Conservation (phyloP, 108 stramenopile genomes). For the Pinguiococcus pyrenoidosus region DNA sequence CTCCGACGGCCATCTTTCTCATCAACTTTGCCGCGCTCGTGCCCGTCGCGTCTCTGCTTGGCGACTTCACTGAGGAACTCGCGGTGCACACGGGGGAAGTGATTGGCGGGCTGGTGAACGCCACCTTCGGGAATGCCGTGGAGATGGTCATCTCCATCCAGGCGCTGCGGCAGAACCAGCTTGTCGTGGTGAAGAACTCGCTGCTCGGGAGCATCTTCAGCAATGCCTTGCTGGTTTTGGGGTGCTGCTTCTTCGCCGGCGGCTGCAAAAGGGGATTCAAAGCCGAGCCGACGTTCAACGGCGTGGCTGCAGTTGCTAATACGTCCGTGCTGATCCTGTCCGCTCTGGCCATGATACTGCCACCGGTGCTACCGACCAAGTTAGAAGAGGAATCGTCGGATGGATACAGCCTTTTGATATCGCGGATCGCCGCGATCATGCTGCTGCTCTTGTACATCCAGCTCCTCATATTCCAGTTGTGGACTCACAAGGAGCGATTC, state of each 20-base stretch:
- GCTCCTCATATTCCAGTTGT: conserved; percentile 2
- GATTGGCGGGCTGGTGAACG: conserved; percentile 79
- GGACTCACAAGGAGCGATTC: background rate
- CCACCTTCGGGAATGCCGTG: conserved; percentile 83
- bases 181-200: conserved; percentile 71
- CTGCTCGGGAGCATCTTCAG: conserved; percentile 72
- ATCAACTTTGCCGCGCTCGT: too few species aligned
- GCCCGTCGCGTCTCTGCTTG: too few species aligned
- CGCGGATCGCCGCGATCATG: background rate
- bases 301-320: conserved; percentile 51
- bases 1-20: too few species aligned
- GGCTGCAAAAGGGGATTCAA: conserved; percentile 68
- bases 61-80: conserved; percentile 65
- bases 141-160: conserved; percentile 72
- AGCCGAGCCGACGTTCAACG: too few species aligned
- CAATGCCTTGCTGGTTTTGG: conserved; percentile 74
- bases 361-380: background rate
- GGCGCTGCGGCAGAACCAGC: conserved; percentile 61
- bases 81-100: conserved; percentile 77
- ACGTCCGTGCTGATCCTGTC: background rate
- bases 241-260: conserved; percentile 62
- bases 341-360: background rate
- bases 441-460: background rate
- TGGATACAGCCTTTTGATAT: background rate
- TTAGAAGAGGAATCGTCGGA: too few species aligned